Percentiles rank a stretch among this genome's conserved stretches.
These are phyloP conservation scores for Hypericum perforatum DNA, from an alignment of 345 rosid genomes.

Conservation along the genomic window DNA sequence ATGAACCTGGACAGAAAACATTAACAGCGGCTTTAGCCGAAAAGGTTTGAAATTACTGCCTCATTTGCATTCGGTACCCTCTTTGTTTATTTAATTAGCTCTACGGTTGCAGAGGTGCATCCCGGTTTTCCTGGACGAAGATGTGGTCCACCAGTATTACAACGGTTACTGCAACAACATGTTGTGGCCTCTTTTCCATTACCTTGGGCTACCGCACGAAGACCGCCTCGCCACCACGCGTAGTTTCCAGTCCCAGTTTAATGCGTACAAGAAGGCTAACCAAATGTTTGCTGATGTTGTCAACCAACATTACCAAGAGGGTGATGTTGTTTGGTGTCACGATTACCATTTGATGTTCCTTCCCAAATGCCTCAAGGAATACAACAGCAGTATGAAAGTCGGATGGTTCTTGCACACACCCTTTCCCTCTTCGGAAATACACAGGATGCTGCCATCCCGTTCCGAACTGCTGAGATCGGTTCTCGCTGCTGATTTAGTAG, in stretches of 20 bases:
- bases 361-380: conserved; percentile 37
- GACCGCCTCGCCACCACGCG: conserved; percentile 52
- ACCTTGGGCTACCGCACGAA: conserved; percentile 54
- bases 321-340: conserved; percentile 61
- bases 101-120: conserved; percentile 41
- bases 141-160: conserved; percentile 42
- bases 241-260: conserved; percentile 52
- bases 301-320: conserved; percentile 35
- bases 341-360: conserved; percentile 55
- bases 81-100: conserved; percentile 6
- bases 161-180: conserved; percentile 57
- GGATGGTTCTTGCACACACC: conserved; percentile 58
- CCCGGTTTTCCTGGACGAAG: conserved; percentile 54
- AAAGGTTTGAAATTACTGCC: conserved; percentile 24
- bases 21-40: conserved; percentile 42
- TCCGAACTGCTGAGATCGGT: conserved; percentile 43
- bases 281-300: conserved; percentile 55
- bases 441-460: conserved; percentile 47
- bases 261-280: conserved; percentile 52
- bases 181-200: conserved; percentile 55
- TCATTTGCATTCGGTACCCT: neutral
- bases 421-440: conserved; percentile 53
- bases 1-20: conserved; percentile 37
- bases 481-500: conserved; percentile 50
- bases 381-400: conserved; percentile 40